phyloP scores from a whole-genome alignment of 2,329 filamentous ascomycete genomes.

The Colletotrichum aenigma region DNA sequence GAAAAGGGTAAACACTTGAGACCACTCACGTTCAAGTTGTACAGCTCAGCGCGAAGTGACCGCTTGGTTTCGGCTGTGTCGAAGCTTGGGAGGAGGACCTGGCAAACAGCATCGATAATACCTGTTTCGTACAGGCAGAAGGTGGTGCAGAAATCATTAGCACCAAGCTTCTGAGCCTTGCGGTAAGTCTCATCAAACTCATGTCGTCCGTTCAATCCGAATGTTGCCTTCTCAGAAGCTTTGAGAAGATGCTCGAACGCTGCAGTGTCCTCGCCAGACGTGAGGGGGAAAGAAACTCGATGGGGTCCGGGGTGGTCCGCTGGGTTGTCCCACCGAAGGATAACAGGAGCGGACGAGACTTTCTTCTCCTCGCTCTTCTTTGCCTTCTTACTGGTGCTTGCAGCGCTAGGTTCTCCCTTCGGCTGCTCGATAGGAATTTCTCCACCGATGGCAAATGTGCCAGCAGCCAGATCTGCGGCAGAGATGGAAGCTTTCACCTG shows the following conservation, averaged over 20 bases:
- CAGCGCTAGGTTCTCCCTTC: too few relatives aligned
- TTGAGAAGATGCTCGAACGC: not conserved
- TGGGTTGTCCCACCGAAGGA: not conserved
- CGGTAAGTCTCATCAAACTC: conserved; percentile 57
- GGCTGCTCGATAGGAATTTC: not conserved
- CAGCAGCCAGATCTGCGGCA: not conserved
- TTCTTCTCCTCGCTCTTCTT: not conserved
- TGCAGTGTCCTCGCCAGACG: not conserved
- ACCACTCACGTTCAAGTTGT: conserved; percentile 56
- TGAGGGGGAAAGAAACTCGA: not conserved
- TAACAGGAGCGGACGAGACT: not conserved
- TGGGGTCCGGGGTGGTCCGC: not conserved
- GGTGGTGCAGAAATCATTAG: conserved; percentile 45
- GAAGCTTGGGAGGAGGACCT: conserved; percentile 43
- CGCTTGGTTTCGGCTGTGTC: conserved; percentile 22
- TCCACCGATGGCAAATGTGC: not conserved
- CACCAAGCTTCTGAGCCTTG: conserved; percentile 57
- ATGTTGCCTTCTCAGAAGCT: conserved; percentile 32
- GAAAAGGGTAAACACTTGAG: too few relatives aligned
- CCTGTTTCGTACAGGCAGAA: conserved; percentile 57
- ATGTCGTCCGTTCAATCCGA: conserved; percentile 49
- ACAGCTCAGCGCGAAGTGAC: conserved; percentile 54
- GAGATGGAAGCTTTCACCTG: not conserved
- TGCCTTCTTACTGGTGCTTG: not conserved
- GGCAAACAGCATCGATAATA: conserved; percentile 54